A percentile compares a stretch with the other conserved stretches of the same genome.
Evolutionary conservation across 441 rosid species (phyloP).

Genomic region (Metrosideros polymorpha): DNA sequence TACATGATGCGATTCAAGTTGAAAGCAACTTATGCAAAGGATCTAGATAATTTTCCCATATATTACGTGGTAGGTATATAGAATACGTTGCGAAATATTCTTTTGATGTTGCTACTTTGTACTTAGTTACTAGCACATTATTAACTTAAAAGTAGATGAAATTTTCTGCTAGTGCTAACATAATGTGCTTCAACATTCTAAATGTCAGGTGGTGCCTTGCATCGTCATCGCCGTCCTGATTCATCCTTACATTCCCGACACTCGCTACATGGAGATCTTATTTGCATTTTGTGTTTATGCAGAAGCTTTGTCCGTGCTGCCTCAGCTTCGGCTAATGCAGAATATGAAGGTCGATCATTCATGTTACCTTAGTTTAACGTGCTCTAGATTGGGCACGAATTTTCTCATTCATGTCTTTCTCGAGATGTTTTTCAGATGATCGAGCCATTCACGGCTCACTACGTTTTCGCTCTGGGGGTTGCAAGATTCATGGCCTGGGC

Average conservation of each 20-base stretch:
- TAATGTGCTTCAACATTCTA: neutral
- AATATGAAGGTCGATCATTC: conserved; percentile 49
- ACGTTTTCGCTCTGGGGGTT: conserved; percentile 71
- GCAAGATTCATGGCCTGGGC: conserved; percentile 72
- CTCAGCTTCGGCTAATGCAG: conserved; percentile 85
- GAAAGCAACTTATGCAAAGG: conserved; percentile 51
- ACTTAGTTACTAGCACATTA: neutral
- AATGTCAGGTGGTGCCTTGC: conserved; percentile 49
- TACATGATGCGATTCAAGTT: conserved; percentile 66
- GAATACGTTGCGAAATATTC: neutral
- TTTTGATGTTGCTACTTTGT: neutral
- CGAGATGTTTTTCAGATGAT: conserved; percentile 39
- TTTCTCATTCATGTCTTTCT: neutral
- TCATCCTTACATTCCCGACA: conserved; percentile 19
- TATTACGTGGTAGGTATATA: conserved; percentile 37
- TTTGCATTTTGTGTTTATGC: conserved; percentile 63
- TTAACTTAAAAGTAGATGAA: neutral
- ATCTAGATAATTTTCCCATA: conserved; percentile 41
- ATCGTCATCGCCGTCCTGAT: conserved; percentile 38
- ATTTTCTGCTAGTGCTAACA: neutral
- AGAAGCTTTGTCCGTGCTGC: conserved; percentile 72
- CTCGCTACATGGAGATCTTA: conserved; percentile 13
- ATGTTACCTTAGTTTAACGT: neutral
- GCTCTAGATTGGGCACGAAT: neutral
- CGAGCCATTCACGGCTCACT: conserved; percentile 77